Conservation (phyloP, 2,329 filamentous ascomycete genomes). For the Hymenoscyphus albidus region DNA sequence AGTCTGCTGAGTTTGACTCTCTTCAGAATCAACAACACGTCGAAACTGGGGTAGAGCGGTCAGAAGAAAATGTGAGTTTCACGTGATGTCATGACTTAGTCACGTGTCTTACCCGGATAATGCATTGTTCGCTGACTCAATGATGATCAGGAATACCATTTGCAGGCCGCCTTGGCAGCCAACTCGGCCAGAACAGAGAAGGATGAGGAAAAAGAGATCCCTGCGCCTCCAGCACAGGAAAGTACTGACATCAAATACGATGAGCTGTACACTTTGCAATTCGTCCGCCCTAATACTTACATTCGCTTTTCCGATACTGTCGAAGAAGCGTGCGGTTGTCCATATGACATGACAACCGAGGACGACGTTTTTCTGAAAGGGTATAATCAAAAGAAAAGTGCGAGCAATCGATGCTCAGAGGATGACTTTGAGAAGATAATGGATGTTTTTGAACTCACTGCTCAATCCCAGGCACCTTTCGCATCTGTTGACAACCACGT, state of each 20-base stretch:
- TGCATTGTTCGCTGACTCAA: not conserved
- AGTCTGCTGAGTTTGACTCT: slow-evolving; percentile 70
- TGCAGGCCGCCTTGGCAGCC: slow-evolving; percentile 34
- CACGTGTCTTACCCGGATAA: slow-evolving; percentile 6
- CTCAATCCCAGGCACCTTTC: slow-evolving; percentile 78
- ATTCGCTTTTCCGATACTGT: slow-evolving; percentile 98
- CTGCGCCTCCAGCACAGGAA: slow-evolving; percentile 61
- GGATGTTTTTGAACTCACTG: slow-evolving; percentile 89
- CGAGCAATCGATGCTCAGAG: slow-evolving; percentile 68
- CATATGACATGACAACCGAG: slow-evolving; percentile 92
- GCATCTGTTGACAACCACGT: slow-evolving; percentile 86
- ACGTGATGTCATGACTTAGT: slow-evolving; percentile 15
- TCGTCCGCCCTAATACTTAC: slow-evolving; percentile 84
- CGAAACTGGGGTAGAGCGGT: slow-evolving; percentile 94
- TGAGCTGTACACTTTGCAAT: slow-evolving; percentile 70
- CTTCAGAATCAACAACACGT: slow-evolving; percentile 78
- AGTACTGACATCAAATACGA: slow-evolving; percentile 74
- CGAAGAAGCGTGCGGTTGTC: slow-evolving; percentile 85
- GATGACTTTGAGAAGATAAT: slow-evolving; percentile 93
- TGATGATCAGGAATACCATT: slow-evolving; percentile 34
- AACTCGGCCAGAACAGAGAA: slow-evolving; percentile 26
- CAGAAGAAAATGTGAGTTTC: slow-evolving; percentile 87
- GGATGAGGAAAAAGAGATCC: slow-evolving; percentile 43
- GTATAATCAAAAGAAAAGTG: slow-evolving; percentile 73
- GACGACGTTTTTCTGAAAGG: slow-evolving; percentile 81